phyloP scores from a whole-genome alignment of 345 rosid genomes.

The Cochlearia excelsa region DNA sequence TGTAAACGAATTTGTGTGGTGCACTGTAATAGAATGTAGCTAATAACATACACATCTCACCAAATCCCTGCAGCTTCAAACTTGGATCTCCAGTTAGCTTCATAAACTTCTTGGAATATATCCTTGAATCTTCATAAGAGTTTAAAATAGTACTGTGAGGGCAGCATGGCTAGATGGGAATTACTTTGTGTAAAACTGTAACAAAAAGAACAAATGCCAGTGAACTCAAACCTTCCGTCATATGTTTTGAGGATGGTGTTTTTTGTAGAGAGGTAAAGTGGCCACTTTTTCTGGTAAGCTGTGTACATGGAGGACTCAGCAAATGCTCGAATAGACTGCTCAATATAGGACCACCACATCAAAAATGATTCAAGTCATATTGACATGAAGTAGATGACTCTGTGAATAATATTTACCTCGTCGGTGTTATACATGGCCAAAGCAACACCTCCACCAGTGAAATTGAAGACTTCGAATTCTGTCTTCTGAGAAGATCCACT shows the following conservation, averaged over 20 bases:
- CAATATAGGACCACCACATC: constrained; percentile 12
- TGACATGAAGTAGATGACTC: constrained; percentile 8
- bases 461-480: constrained; percentile 71
- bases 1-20: constrained; percentile 21
- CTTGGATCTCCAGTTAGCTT: constrained; percentile 75
- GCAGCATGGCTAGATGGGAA: constrained; percentile 1
- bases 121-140: constrained; percentile 75
- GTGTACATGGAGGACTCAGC: constrained; percentile 88
- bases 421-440: constrained; percentile 92
- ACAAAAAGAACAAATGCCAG: constrained; percentile 12
- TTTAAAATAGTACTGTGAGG: constrained; percentile 14
- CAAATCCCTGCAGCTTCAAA: constrained; percentile 83
- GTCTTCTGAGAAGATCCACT: constrained; percentile 56
- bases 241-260: constrained; percentile 90
- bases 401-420: constrained; percentile 51
- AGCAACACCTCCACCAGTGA: constrained; percentile 86
- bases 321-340: constrained; percentile 78
- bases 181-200: neutral
- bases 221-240: constrained; percentile 73
- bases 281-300: constrained; percentile 90
- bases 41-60: constrained; percentile 41
- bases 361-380: constrained; percentile 23
- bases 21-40: constrained; percentile 19
- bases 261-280: constrained; percentile 94
- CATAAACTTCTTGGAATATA: constrained; percentile 86